phyloP scores from a whole-genome alignment of 2,329 filamentous ascomycete species.

The Ophiostoma fasciatum region DNA sequence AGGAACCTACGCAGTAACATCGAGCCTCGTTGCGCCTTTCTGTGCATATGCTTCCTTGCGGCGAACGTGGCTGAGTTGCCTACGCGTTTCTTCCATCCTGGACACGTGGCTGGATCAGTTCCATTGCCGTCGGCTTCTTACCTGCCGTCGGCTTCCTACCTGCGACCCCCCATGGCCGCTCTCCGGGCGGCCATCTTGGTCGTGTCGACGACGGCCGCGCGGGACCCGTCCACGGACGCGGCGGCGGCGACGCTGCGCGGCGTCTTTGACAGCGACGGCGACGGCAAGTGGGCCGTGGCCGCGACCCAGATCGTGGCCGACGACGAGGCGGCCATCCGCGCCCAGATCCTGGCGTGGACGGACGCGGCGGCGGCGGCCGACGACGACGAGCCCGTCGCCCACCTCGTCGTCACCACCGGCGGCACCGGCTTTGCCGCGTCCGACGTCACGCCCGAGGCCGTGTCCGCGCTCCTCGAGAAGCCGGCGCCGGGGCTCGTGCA shows the following conservation, averaged over 20 bases:
- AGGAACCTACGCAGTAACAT: no score
- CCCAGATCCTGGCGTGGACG: slow-evolving; percentile 55
- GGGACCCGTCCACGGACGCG: slow-evolving; percentile 65
- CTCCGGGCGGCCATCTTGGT: slow-evolving; percentile 69
- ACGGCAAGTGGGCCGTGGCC: slow-evolving; percentile 54
- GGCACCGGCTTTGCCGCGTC: slow-evolving; percentile 82
- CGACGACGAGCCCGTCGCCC: slow-evolving; percentile 23
- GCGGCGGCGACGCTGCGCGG: slow-evolving; percentile 51
- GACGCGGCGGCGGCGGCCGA: slow-evolving; percentile 36
- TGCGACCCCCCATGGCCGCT: slow-evolving; percentile 22
- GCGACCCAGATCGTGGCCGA: slow-evolving; percentile 69
- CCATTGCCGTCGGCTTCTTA: no score
- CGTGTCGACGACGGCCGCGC: slow-evolving; percentile 77
- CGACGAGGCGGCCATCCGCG: slow-evolving; percentile 58
- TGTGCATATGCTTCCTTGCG: no score
- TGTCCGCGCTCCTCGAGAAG: slow-evolving; percentile 65
- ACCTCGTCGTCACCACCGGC: slow-evolving; percentile 77
- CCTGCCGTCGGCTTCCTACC: no score
- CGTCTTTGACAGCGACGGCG: slow-evolving; percentile 52
- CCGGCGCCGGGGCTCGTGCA: slow-evolving; percentile 87
- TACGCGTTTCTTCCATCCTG: no score
- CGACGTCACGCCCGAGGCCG: slow-evolving; percentile 83
- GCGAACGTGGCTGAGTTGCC: no score
- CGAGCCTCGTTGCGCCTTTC: no score
- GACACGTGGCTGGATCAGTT: no score